These are phyloP conservation scores for Juncus effusus DNA, from an alignment of 176 grass and related monocot genomes.

Conservation along the genomic window DNA sequence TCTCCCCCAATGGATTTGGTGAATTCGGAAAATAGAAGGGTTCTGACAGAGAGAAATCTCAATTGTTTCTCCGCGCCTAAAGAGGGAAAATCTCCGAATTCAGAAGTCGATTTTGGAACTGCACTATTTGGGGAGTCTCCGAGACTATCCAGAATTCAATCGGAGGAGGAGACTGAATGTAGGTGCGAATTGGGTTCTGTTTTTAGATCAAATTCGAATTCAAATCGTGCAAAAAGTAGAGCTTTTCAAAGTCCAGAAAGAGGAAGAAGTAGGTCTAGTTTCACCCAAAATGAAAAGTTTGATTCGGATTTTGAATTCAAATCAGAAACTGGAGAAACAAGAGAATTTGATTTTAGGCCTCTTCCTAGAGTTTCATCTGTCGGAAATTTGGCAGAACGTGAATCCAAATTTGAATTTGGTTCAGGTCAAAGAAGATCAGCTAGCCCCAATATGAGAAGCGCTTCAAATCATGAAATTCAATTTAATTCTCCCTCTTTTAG, in stretches of 20 bases:
- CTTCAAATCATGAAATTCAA: not conserved
- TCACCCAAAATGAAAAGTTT: not conserved
- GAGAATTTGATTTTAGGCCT: not conserved
- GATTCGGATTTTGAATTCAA: not conserved
- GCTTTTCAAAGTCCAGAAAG: slow-evolving; percentile 2
- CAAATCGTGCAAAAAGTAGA: not conserved
- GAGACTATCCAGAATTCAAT: not conserved
- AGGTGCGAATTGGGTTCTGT: slow-evolving; percentile 7
- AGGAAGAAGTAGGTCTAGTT: not conserved
- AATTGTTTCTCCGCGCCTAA: not conserved
- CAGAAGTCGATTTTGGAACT: slow-evolving; percentile 9
- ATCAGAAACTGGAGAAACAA: not conserved
- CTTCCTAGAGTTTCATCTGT: not conserved
- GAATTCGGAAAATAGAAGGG: not conserved
- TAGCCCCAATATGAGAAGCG: slow-evolving; percentile 7
- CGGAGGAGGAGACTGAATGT: not conserved
- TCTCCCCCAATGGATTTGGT: not conserved
- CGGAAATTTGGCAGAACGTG: slow-evolving; percentile 17
- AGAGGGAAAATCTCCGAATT: slow-evolving; percentile 9
- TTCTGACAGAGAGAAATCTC: slow-evolving; percentile 5
- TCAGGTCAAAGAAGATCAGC: not conserved
- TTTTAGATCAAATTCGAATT: slow-evolving; percentile 11
- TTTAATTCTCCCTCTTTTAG: not conserved
- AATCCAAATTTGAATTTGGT: slow-evolving; percentile 1
- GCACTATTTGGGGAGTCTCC: not conserved